Percentiles rank a stretch among this genome's conserved stretches.
Evolutionary conservation across 768 basidiomycete genomes (phyloP).

Genomic region (Butyriboletus loyo): DNA sequence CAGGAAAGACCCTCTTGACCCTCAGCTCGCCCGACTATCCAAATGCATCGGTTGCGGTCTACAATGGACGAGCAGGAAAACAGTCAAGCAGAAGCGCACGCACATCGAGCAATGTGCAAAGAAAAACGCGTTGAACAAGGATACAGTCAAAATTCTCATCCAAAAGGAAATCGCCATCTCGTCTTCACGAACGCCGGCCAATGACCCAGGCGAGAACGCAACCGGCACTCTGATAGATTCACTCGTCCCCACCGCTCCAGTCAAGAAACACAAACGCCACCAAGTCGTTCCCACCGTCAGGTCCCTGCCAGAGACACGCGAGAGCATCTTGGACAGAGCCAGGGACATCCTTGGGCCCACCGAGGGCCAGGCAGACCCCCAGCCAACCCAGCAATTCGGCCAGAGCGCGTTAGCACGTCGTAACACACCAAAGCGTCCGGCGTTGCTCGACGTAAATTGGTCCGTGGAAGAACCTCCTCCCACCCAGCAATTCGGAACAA

Average conservation of each 20-base stretch:
- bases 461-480: constrained; percentile 15
- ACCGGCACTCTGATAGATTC: constrained; percentile 50
- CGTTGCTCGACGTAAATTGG: not conserved
- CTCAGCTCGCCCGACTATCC: constrained; percentile 45
- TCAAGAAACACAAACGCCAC: constrained; percentile 42
- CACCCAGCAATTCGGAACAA: constrained; percentile 43
- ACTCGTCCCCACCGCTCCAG: constrained; percentile 45
- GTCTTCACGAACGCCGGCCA: not conserved
- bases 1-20: constrained; percentile 20
- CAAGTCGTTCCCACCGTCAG: constrained; percentile 43
- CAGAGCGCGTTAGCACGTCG: constrained; percentile 28
- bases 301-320: constrained; percentile 46
- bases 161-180: constrained; percentile 41
- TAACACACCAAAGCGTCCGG: not conserved
- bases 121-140: constrained; percentile 50
- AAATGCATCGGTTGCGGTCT: constrained; percentile 65
- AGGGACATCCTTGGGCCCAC: constrained; percentile 30
- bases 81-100: constrained; percentile 53
- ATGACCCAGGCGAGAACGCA: not conserved
- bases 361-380: constrained; percentile 4
- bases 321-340: constrained; percentile 39
- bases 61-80: constrained; percentile 70
- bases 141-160: constrained; percentile 54
- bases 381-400: constrained; percentile 34
- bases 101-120: constrained; percentile 71